These are phyloP conservation scores for Grosmannia penicillata DNA, from an alignment of 2,329 filamentous ascomycete genomes.

Conservation along the genomic window DNA sequence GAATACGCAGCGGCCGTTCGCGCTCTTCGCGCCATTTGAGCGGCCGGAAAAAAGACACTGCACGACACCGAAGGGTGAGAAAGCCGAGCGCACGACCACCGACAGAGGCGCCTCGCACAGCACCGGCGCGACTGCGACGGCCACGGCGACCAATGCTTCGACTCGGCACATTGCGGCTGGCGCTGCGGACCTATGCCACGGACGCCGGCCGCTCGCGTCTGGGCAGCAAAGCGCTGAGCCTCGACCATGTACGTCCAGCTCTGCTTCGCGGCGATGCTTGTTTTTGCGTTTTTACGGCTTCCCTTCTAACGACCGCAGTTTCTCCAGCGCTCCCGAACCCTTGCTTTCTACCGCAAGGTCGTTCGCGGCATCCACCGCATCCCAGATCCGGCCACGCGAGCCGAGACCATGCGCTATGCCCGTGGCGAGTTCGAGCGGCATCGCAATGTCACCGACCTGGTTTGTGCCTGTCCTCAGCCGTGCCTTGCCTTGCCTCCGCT, in stretches of 20 bases:
- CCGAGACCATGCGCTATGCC: slow-evolving; percentile 41
- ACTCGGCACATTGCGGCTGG: neutral
- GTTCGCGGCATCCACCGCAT: slow-evolving; percentile 40
- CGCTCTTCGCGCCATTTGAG: too few relatives aligned
- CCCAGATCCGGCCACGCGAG: slow-evolving; percentile 30
- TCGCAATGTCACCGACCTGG: slow-evolving; percentile 38
- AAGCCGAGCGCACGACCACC: too few relatives aligned
- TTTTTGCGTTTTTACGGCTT: neutral
- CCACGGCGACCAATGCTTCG: neutral
- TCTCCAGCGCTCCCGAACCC: slow-evolving; percentile 37
- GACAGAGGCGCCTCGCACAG: too few relatives aligned
- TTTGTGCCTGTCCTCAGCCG: slow-evolving; percentile 19
- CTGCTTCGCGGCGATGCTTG: neutral
- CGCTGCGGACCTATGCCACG: slow-evolving; percentile 19
- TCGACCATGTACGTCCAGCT: slow-evolving; percentile 38
- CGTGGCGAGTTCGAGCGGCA: slow-evolving; percentile 48
- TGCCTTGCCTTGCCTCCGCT: neutral
- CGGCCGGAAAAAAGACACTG: too few relatives aligned
- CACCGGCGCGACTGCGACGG: too few relatives aligned
- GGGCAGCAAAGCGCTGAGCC: slow-evolving; percentile 28
- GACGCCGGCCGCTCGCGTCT: slow-evolving; percentile 20
- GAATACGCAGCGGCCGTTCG: too few relatives aligned
- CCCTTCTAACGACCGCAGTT: slow-evolving; percentile 27
- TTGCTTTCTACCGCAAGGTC: slow-evolving; percentile 44
- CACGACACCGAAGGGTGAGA: too few relatives aligned